Evolutionary conservation across 331 rosid genomes (phyloP), one percentile per base, ranked within the genome.

Genomic region (Malus hybrid): DNA sequence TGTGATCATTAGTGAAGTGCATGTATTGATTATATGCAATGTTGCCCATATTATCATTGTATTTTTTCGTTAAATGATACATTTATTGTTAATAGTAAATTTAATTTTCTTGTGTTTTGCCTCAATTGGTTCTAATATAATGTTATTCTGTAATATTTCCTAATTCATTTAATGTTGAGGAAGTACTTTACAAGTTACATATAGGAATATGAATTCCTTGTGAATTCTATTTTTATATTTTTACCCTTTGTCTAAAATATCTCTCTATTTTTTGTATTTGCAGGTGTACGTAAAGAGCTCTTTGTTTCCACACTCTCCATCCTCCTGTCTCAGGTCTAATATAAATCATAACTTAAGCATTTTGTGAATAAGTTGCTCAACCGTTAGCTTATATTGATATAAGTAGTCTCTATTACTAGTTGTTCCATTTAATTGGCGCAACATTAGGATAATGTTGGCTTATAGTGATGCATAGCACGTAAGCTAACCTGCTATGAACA

Each of bases 211-310:
- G 22, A 32, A 56, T 8, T 19, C 52, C 39, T 22, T 34, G 15
- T 55, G 60, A 15, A 34, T 52, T 55, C 3, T 24, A 22, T 27
- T 3, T 28, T 55, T 10, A 29, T 33, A 54, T 32, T 32, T 71
- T 44, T 10, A 48, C 32, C 6, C 16, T 29, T 24, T 70, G 63
- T 31, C 16, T 31, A 14, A 33, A 29, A 7, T 65, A 28, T 60
- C 22, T 65, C 33, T 27, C 6, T 44, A 31, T 52, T 10, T 32
- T 31, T 68, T 78, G 61, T 74, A 65, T 36, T 63, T 87, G 84
- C 57, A 93, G 97, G 96, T 65, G 55, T 93, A 90, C 71, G 97
- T 90, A 76, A 93, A 91, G 90, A 91, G 98, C 70, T 65, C 82
- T 71, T 33, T 70, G 28, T 93, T 90, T 78, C 97, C 96, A 5